phyloP scores from a whole-genome alignment of 1,284 basidiomycete species.

The Pseudozyma flocculosa region DNA sequence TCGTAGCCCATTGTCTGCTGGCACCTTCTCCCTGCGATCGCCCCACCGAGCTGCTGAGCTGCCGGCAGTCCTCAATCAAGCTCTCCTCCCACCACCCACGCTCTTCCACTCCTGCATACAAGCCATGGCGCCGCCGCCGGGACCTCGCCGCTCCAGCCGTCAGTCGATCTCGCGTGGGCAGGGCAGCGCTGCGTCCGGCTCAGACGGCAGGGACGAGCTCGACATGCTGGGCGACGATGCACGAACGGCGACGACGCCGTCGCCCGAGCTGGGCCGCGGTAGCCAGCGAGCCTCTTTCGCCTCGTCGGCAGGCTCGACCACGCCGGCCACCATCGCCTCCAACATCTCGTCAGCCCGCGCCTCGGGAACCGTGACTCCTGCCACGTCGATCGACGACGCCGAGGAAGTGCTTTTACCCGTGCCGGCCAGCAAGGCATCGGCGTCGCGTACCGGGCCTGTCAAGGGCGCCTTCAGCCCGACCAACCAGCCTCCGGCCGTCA shows the following conservation, averaged over 20 bases:
- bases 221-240: not conserved
- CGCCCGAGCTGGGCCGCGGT: not conserved
- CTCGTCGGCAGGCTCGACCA: conserved; percentile 2
- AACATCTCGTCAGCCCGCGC: conserved; percentile 20
- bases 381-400: conserved; percentile 27
- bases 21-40: too few species aligned
- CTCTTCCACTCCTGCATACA: too few species aligned
- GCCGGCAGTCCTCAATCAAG: too few species aligned
- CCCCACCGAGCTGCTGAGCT: too few species aligned
- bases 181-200: not conserved
- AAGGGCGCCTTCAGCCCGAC: not conserved
- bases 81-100: too few species aligned
- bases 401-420: conserved; percentile 3
- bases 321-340: conserved; percentile 9
- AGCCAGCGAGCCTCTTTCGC: too few species aligned
- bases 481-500: not conserved
- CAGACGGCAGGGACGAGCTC: not conserved
- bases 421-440: not conserved
- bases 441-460: not conserved
- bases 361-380: conserved; percentile 36
- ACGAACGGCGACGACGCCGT: not conserved
- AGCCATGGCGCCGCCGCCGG: too few species aligned
- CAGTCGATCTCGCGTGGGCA: not conserved
- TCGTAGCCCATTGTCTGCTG: too few species aligned
- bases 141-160: not conserved